Evolutionary conservation across 2,329 filamentous ascomycete species (phyloP), one percentile per base, ranked within the genome.

Genomic region (Grosmannia serpens): DNA sequence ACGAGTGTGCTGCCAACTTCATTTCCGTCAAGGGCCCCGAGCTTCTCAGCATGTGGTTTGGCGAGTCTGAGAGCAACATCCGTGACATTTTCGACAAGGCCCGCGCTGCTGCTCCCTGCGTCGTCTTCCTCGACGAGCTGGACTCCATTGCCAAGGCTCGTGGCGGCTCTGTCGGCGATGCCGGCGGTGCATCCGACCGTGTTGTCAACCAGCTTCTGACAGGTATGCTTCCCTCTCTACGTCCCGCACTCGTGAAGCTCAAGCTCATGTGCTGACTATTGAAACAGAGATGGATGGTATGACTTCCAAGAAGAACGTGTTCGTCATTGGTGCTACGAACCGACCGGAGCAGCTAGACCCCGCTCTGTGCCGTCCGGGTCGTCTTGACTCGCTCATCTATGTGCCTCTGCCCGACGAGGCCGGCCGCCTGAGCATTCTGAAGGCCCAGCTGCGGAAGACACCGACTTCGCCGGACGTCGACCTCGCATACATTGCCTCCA

Each of bases 231-330:
- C n/a, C 41, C 5, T 59, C 8, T 11, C 9, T 24, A 11, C 22
- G 13, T 5, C 13, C 33, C 4, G n/a, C 15, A 9, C 31, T 7
- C 27, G 47, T 27, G 24, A 3, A 46, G 29, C 10, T 17, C 2
- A n/a, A 2, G 24, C 26, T 17, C 26, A 29, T 5, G 4, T 27
- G 47, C 41, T 24, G 20, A 54, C 17, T 1, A 11, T 26, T n/a
- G n/a, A 2, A n/a, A 20, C 58, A 67, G 90, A 97, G 84, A 96
- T 97, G 92, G 92, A 97, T 67, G 92, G 92, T 68, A 97, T 97
- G 92, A 97, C 92, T 52, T 96, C 92, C 46, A 99, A 99, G 89
- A 99, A 99, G 88, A 99, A 99, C 73, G 94, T 99, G 64, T 99
- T 99, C 76, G 94, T 99, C 65, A 99, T 99, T 68, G 94, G 94